phyloP scores from a whole-genome alignment of 2,329 filamentous ascomycete genomes.

The Scolecobasidium constrictum region DNA sequence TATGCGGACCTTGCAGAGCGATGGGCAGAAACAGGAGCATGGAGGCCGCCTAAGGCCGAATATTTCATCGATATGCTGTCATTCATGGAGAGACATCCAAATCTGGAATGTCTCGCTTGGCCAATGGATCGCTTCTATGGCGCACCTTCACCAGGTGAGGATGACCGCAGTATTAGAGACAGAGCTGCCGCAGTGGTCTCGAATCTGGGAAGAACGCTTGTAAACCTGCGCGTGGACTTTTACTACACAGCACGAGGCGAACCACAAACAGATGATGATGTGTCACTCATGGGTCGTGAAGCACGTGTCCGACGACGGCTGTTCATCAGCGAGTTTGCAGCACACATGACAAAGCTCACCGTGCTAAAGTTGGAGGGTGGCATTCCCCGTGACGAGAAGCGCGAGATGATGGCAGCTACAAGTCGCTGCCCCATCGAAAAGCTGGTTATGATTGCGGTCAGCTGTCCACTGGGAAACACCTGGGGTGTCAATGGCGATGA shows the following conservation, averaged over 20 bases:
- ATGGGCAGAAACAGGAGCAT: too few species aligned
- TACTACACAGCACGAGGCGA: constrained; percentile 21
- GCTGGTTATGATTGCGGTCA: constrained; percentile 34
- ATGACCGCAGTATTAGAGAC: constrained; percentile 13
- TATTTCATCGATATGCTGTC: constrained; percentile 21
- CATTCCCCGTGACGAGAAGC: constrained; percentile 35
- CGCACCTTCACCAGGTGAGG: constrained; percentile 15
- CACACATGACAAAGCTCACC: constrained; percentile 29
- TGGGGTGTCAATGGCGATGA: constrained; percentile 29
- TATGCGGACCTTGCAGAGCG: too few species aligned
- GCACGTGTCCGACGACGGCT: constrained; percentile 18
- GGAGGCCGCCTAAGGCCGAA: too few species aligned
- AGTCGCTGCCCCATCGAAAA: constrained; percentile 31
- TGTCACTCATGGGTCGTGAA: neutral
- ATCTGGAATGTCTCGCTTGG: constrained; percentile 34
- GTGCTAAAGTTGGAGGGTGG: constrained; percentile 37
- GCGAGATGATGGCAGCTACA: constrained; percentile 32
- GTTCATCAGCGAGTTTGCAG: constrained; percentile 32
- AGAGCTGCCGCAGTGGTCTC: constrained; percentile 22
- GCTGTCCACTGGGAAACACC: constrained; percentile 32
- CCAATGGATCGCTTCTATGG: constrained; percentile 35
- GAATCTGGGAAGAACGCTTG: constrained; percentile 27
- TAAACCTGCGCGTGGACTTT: constrained; percentile 32
- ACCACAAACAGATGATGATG: constrained; percentile 19
- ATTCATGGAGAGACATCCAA: constrained; percentile 33